Conservation (phyloP, 768 basidiomycete genomes). For the Ramaria rubella region DNA sequence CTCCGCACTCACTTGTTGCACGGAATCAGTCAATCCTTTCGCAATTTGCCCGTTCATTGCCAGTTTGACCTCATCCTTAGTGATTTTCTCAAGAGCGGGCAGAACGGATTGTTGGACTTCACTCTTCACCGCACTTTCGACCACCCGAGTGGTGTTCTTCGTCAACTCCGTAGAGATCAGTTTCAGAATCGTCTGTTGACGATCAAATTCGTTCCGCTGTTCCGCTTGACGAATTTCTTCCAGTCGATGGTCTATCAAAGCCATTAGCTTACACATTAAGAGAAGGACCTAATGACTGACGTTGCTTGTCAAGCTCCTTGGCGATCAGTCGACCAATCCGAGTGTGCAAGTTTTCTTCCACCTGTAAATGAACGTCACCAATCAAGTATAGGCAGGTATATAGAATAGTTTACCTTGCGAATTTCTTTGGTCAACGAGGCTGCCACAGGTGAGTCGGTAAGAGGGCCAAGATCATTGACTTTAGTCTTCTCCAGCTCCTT, state of each 20-base stretch:
- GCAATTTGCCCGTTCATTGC: conserved; percentile 76
- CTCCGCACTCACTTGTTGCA: conserved; percentile 59
- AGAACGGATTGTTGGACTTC: conserved; percentile 82
- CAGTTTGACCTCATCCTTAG: conserved; percentile 70
- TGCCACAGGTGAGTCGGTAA: conserved; percentile 50
- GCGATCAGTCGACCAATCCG: conserved; percentile 73
- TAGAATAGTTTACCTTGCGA: conserved; percentile 27
- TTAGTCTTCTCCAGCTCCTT: conserved; percentile 22
- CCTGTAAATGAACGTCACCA: conserved; percentile 33
- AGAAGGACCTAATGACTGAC: conserved; percentile 37
- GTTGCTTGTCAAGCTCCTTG: conserved; percentile 88
- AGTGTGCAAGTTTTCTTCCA: conserved; percentile 71
- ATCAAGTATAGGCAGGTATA: neutral
- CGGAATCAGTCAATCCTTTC: conserved; percentile 60
- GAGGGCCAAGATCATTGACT: conserved; percentile 22
- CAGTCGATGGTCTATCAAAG: conserved; percentile 64
- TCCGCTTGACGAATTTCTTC: conserved; percentile 76
- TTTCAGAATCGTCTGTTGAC: conserved; percentile 86
- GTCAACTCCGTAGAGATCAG: conserved; percentile 82
- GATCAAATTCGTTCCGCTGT: conserved; percentile 71
- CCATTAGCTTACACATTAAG: conserved; percentile 8
- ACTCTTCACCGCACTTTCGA: conserved; percentile 81
- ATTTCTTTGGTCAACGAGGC: conserved; percentile 69
- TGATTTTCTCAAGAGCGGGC: conserved; percentile 76
- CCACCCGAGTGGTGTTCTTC: conserved; percentile 81